These are phyloP conservation scores for Leishmania turanica DNA, from an alignment of 208 protist genomes.

Conservation along the genomic window DNA sequence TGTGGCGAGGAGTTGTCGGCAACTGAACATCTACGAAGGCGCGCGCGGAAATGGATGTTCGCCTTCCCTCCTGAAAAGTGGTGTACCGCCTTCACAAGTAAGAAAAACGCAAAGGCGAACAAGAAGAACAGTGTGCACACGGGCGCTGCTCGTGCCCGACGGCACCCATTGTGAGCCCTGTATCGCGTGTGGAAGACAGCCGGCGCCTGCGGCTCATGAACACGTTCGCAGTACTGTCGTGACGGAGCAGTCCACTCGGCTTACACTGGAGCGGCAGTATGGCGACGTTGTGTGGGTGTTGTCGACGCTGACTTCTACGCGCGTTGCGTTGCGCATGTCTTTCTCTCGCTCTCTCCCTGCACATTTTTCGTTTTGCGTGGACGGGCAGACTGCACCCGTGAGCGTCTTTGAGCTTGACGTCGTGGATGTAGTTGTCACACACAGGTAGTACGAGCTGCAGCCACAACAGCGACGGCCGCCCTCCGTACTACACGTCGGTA, in stretches of 20 bases:
- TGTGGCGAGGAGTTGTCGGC: not conserved
- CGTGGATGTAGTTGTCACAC: not conserved
- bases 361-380: not conserved
- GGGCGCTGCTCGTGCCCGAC: not conserved
- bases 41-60: not conserved
- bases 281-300: not conserved
- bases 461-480: not conserved
- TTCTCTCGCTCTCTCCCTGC: not conserved
- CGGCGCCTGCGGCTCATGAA: not conserved
- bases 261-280: not conserved
- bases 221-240: not conserved
- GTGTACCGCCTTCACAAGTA: not conserved
- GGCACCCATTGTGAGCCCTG: not conserved
- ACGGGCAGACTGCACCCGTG: not conserved
- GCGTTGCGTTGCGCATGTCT: not conserved
- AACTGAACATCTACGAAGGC: not conserved
- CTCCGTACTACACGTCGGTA: not conserved
- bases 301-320: not conserved
- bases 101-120: not conserved
- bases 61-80: not conserved
- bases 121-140: not conserved
- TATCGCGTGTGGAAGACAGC: not conserved
- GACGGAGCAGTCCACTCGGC: not conserved
- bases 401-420: not conserved
- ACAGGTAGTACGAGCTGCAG: not conserved